Conservation (phyloP, 2,329 filamentous ascomycete genomes). For the Albifimbria verrucaria region DNA sequence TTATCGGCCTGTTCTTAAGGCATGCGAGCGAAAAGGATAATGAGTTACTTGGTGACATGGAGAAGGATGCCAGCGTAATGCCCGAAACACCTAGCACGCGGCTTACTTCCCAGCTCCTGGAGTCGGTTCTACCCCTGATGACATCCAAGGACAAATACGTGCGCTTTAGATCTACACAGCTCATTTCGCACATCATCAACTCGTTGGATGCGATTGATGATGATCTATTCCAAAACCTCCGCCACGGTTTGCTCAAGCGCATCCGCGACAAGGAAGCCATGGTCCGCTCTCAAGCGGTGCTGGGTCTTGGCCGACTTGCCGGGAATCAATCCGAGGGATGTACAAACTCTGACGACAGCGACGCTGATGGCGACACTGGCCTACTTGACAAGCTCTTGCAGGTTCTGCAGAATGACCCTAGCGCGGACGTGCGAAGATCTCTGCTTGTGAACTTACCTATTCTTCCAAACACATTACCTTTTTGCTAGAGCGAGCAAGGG, state of each 20-base stretch:
- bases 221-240: constrained; percentile 79
- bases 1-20: constrained; percentile 81
- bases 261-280: constrained; percentile 92
- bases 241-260: constrained; percentile 75
- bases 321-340: constrained; percentile 72
- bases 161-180: constrained; percentile 83
- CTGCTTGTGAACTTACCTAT: constrained; percentile 89
- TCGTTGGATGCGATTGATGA: constrained; percentile 90
- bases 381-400: constrained; percentile 81
- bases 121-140: constrained; percentile 71
- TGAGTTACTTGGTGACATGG: constrained; percentile 61
- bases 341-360: constrained; percentile 66
- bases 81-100: constrained; percentile 82
- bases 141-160: constrained; percentile 89
- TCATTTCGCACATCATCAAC: constrained; percentile 88
- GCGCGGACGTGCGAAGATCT: constrained; percentile 85
- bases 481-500: constrained; percentile 87
- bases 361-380: constrained; percentile 60
- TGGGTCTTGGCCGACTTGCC: constrained; percentile 82
- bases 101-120: constrained; percentile 71
- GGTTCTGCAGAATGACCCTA: constrained; percentile 89
- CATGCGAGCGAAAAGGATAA: constrained; percentile 69
- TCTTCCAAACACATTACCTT: constrained; percentile 76
- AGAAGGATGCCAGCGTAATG: constrained; percentile 66
- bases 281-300: constrained; percentile 86